phyloP scores from a whole-genome alignment of 805 yeast species.

The Wickerhamiella spandovensis region DNA sequence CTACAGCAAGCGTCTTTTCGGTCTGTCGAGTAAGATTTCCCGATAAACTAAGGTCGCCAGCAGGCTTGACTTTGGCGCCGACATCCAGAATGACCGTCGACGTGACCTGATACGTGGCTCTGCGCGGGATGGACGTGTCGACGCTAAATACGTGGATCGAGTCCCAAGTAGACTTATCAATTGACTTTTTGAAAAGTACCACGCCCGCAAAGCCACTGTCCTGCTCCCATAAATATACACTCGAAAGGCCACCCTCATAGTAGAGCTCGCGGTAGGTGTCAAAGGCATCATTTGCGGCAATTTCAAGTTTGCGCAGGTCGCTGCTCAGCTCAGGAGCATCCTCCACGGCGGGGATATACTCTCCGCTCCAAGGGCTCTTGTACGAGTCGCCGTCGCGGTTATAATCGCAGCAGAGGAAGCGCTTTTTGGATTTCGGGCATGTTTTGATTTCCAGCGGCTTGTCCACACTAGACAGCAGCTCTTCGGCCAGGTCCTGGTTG shows the following conservation, averaged over 20 bases:
- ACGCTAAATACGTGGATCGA: constrained; percentile 87
- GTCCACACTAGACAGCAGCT: constrained; percentile 74
- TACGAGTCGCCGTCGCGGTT: constrained; percentile 89
- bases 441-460: constrained; percentile 51
- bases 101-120: constrained; percentile 55
- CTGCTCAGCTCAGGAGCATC: constrained; percentile 51
- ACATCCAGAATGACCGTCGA: constrained; percentile 78
- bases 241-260: constrained; percentile 86
- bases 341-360: constrained; percentile 46
- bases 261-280: constrained; percentile 87
- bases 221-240: constrained; percentile 85
- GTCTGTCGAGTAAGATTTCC: constrained; percentile 79
- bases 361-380: constrained; percentile 83
- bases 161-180: constrained; percentile 48
- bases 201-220: constrained; percentile 86
- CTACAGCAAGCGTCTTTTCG: constrained; percentile 36
- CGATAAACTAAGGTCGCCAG: constrained; percentile 39
- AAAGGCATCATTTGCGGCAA: constrained; percentile 75
- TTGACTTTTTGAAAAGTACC: constrained; percentile 58
- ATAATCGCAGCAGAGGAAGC: constrained; percentile 78
- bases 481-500: constrained; percentile 69
- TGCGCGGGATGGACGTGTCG: constrained; percentile 26
- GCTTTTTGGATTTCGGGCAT: constrained; percentile 46
- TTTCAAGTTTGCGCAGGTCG: constrained; percentile 58
- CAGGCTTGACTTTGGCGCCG: constrained; percentile 24